Base-by-base conservation (phyloP, 106 monocot species). In the Dioscorea dumetorum region DNA sequence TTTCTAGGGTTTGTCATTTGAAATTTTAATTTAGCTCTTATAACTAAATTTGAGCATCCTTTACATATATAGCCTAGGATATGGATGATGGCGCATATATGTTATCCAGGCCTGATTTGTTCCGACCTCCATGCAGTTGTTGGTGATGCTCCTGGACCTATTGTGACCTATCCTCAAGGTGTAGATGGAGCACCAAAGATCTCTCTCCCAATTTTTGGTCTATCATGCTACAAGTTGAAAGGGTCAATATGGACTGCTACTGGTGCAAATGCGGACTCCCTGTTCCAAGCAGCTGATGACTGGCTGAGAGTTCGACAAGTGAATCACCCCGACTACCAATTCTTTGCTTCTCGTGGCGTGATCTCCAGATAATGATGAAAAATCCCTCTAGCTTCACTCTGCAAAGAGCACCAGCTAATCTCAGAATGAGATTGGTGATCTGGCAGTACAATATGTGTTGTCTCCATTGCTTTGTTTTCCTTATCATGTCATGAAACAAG, bases 291-390 rank as follows among this genome's bases (percentile, higher is more conserved):
- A 34, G 88, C 88, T 3, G 66, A 73, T 33, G 60, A 71, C 19
- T 84, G 88, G 88, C 70, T 88, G 24, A 64, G 52, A 2, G 73
- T 60, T 48, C 66, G 19, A 8, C 60, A 70, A 22, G 81, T 79
- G 14, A 21, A 72, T 60, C 87, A 83, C 57, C 87, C 87, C 12
- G 83, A 88, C 22, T 88, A 73, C 63, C 72, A 66, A 50, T 88
- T 84, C 73, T 88, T 88, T 62, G 54, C 70, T n/a, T 78, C 81
- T 8, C 74, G 66, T 58, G 69, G 73, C 34, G 53, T 60, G 1
- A 34, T 22, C 48, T 28, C 4, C 8, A 77, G 70, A 64, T 70
- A 19, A 41, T 41, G 41, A 41, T 10, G 41, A 41, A 41, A 41
- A 5, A 41, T 8, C 41, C 41, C 41, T 41, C 10, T 41, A 6